A percentile compares a stretch with the other conserved stretches of the same genome.
These are phyloP conservation scores for Sechiopsis laciniata DNA, from an alignment of 306 rosid genomes.

Conservation along the genomic window DNA sequence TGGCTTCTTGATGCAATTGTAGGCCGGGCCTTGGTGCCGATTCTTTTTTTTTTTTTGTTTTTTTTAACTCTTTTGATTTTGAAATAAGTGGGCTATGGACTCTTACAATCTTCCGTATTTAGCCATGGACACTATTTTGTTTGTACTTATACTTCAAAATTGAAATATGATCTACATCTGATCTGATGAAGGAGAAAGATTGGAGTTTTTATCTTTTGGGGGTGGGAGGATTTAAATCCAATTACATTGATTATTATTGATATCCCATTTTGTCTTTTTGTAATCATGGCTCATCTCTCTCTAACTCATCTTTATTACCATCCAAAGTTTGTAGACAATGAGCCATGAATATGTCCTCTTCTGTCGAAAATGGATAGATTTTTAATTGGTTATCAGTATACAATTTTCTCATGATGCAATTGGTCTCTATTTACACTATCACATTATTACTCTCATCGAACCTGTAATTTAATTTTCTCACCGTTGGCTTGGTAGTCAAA, in stretches of 20 bases:
- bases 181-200: neutral
- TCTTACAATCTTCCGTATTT: neutral
- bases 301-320: neutral
- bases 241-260: too few species aligned
- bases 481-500: too few species aligned
- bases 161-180: neutral
- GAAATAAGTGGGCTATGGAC: neutral
- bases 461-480: neutral
- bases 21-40: neutral
- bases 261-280: neutral
- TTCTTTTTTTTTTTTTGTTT: neutral
- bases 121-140: neutral
- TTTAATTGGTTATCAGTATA: neutral
- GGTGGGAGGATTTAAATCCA: too few species aligned
- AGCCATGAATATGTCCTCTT: too few species aligned
- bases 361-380: too few species aligned
- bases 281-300: neutral
- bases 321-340: too few species aligned
- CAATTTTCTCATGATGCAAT: constrained; percentile 2
- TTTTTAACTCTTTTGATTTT: neutral
- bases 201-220: too few species aligned
- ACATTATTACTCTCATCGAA: neutral
- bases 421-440: neutral
- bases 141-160: neutral
- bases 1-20: constrained; percentile 6